phyloP scores from a whole-genome alignment of 495 filamentous ascomycete genomes.

The Glonium stellatum region DNA sequence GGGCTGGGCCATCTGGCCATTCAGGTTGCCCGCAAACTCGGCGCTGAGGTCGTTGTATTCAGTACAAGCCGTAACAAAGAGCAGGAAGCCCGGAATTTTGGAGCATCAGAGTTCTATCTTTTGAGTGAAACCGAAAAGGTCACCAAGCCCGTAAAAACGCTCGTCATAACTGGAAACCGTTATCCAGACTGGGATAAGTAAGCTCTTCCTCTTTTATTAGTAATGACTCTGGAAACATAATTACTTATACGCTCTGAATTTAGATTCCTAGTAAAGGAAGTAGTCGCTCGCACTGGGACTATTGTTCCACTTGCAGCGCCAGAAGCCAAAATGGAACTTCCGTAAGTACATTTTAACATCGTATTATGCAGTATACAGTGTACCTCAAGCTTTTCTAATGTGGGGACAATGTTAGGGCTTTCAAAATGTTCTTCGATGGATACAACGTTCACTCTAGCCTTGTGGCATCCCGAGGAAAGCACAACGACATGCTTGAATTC shows the following conservation, averaged over 20 bases:
- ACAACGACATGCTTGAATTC: conserved; percentile 25
- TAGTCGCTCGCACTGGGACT: conserved; percentile 18
- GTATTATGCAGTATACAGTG: background rate
- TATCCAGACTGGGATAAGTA: conserved; percentile 30
- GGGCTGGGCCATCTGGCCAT: conserved; percentile 60
- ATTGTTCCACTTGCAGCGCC: conserved; percentile 19
- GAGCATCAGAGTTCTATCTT: conserved; percentile 35
- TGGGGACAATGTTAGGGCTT: conserved; percentile 2
- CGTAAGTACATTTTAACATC: conserved; percentile 6
- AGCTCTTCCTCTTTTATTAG: background rate
- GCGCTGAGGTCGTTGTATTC: conserved; percentile 34
- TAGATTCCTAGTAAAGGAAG: conserved; percentile 22
- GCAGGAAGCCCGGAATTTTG: conserved; percentile 33
- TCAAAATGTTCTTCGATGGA: conserved; percentile 20
- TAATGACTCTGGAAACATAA: too few relatives aligned
- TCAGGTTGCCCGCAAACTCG: conserved; percentile 35
- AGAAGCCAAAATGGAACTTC: conserved; percentile 8
- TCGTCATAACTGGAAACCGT: conserved; percentile 31
- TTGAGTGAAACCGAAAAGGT: conserved; percentile 30
- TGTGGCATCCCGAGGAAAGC: conserved; percentile 16
- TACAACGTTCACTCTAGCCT: conserved; percentile 20
- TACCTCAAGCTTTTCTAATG: background rate
- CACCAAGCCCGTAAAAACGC: conserved; percentile 24
- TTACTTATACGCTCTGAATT: background rate
- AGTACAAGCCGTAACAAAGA: conserved; percentile 32